These are phyloP conservation scores for Priceomyces haplophilus DNA, from an alignment of 805 yeast genomes.

Conservation along the genomic window DNA sequence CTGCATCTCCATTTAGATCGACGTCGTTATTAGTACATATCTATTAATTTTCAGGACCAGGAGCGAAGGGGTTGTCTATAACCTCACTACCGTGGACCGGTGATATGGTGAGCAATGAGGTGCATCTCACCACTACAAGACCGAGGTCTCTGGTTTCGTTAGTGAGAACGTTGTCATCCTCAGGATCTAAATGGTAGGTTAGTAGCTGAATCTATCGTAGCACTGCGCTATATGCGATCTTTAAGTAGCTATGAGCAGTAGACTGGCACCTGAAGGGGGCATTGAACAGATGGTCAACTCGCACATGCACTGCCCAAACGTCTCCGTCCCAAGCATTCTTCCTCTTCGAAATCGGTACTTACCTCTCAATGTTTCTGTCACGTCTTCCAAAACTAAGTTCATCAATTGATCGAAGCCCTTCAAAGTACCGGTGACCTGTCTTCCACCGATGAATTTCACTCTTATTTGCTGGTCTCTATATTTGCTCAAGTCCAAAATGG, in stretches of 20 bases:
- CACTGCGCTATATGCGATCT: too few relatives aligned
- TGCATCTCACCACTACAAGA: slow-evolving; percentile 82
- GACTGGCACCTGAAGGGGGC: too few relatives aligned
- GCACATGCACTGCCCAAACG: too few relatives aligned
- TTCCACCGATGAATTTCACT: slow-evolving; percentile 82
- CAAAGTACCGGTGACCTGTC: slow-evolving; percentile 74
- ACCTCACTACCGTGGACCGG: slow-evolving; percentile 70
- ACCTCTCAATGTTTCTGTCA: slow-evolving; percentile 62
- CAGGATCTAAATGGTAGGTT: slow-evolving; percentile 46
- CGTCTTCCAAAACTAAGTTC: slow-evolving; percentile 74
- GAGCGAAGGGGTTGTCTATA: slow-evolving; percentile 66
- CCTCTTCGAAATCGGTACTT: slow-evolving; percentile 17
- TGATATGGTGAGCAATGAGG: slow-evolving; percentile 67
- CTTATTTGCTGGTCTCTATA: slow-evolving; percentile 70
- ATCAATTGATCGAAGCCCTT: slow-evolving; percentile 82
- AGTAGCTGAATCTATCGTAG: slow-evolving; percentile 7
- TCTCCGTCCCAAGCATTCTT: too few relatives aligned
- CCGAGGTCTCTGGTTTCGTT: slow-evolving; percentile 68
- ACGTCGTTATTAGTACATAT: neutral
- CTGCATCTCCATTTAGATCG: neutral
- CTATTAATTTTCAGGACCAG: slow-evolving; percentile 5
- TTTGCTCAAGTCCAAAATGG: slow-evolving; percentile 75
- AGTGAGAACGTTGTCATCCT: slow-evolving; percentile 53
- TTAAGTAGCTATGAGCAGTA: too few relatives aligned
- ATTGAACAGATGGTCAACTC: too few relatives aligned